These are phyloP conservation scores for Capronia americana DNA, from an alignment of 2,329 filamentous ascomycete genomes.

Conservation along the genomic window DNA sequence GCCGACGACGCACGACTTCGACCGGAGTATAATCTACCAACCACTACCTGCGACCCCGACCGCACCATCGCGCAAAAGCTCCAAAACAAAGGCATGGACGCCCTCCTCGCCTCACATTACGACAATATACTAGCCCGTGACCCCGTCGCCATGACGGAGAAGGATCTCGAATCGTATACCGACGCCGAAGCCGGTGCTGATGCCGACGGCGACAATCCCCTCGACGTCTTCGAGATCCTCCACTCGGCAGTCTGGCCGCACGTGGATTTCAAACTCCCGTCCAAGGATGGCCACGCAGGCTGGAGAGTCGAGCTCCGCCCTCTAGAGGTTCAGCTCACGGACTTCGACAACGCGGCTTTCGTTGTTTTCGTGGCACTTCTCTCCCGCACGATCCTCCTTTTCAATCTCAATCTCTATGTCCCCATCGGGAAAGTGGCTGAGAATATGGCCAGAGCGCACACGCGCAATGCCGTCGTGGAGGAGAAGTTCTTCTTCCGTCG, in stretches of 20 bases:
- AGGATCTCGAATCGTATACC: conserved; percentile 68
- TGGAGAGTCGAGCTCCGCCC: conserved; percentile 97
- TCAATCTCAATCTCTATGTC: conserved; percentile 93
- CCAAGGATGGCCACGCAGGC: conserved; percentile 79
- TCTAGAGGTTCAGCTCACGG: conserved; percentile 98
- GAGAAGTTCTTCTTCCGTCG: conserved; percentile 91
- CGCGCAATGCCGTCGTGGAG: conserved; percentile 78
- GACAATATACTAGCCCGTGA: conserved; percentile 98
- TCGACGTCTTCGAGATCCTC: conserved; percentile 93
- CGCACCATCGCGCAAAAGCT: conserved; percentile 79
- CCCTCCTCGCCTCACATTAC: conserved; percentile 89
- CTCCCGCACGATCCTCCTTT: conserved; percentile 88
- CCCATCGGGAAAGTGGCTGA: conserved; percentile 85
- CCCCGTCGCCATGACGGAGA: conserved; percentile 89
- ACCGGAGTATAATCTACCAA: conserved; percentile 66
- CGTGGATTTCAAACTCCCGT: conserved; percentile 95
- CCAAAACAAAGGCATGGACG: conserved; percentile 86
- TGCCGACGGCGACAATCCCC: conserved; percentile 62
- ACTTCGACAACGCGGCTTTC: conserved; percentile 97
- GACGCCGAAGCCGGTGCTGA: conserved; percentile 74
- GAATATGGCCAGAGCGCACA: conserved; percentile 96
- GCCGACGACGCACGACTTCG: conserved; percentile 84
- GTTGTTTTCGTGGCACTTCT: conserved; percentile 95
- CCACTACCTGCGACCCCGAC: background rate
- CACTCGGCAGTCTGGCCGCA: conserved; percentile 99